Conservation (phyloP, 2,329 filamentous ascomycete species). For the Sporothrix brunneoviolacea region DNA sequence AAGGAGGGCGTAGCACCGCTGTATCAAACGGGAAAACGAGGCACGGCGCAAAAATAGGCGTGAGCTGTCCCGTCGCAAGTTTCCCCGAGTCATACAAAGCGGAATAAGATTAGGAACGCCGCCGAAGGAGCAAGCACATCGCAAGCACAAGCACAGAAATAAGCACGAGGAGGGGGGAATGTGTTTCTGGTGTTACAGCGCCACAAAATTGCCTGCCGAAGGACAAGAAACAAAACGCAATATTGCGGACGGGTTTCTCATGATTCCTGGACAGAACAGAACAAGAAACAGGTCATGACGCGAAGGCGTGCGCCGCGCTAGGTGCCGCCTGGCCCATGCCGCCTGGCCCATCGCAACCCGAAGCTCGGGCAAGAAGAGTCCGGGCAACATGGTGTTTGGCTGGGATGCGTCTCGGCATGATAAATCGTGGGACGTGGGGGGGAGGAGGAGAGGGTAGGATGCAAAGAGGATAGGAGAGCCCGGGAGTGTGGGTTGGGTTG, state of each 20-base stretch:
- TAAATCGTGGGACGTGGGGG: conserved; percentile 5
- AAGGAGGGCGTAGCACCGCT: conserved; percentile 2
- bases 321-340: no score
- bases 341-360: not conserved
- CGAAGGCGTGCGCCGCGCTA: not conserved
- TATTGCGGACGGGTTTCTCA: not conserved
- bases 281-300: not conserved
- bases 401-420: conserved; percentile 3
- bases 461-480: not conserved
- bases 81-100: not conserved
- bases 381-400: conserved; percentile 6
- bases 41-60: conserved; percentile 2
- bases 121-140: no score
- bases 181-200: conserved; percentile 5
- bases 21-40: conserved; percentile 2
- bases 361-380: not conserved
- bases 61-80: not conserved
- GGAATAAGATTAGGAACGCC: not conserved
- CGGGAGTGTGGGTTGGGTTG: not conserved
- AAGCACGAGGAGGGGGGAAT: not conserved
- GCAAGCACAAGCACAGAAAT: not conserved
- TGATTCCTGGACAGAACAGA: not conserved
- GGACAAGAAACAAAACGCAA: not conserved
- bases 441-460: not conserved
- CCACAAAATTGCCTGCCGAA: conserved; percentile 1